phyloP scores from a whole-genome alignment of 2,329 filamentous ascomycete species.

The Diaporthe citriasiana region DNA sequence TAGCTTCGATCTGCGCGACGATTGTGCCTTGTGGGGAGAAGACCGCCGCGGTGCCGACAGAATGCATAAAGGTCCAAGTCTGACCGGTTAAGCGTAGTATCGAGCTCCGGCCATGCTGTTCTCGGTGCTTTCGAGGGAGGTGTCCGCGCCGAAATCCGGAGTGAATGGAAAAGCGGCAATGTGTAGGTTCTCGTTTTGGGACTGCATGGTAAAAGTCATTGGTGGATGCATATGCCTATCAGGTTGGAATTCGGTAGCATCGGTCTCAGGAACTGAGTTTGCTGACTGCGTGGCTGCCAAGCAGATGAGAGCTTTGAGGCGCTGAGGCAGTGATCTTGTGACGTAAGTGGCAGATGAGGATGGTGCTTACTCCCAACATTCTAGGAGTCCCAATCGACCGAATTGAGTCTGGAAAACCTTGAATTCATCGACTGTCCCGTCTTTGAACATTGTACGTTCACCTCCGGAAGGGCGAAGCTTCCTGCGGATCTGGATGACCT shows the following conservation, averaged over 20 bases:
- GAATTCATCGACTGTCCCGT: background rate
- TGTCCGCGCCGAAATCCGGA: background rate
- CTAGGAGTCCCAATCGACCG: constrained; percentile 3
- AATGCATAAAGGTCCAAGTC: constrained; percentile 10
- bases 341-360: fast-evolving
- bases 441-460: background rate
- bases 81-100: background rate
- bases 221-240: constrained; percentile 13
- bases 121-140: constrained; percentile 5
- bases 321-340: background rate
- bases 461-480: constrained; percentile 18
- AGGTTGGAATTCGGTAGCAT: background rate
- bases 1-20: background rate
- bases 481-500: constrained; percentile 8
- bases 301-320: background rate
- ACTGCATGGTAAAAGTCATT: constrained; percentile 4
- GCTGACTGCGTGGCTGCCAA: background rate
- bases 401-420: background rate
- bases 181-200: constrained; percentile 13
- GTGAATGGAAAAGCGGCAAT: constrained; percentile 13
- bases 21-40: background rate
- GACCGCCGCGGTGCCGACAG: constrained; percentile 11
- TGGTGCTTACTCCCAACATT: constrained; percentile 6
- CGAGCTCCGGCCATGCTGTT: constrained; percentile 3
- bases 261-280: background rate